Evolutionary conservation across 495 filamentous ascomycete genomes (phyloP).

Genomic region (Xylaria acuta): DNA sequence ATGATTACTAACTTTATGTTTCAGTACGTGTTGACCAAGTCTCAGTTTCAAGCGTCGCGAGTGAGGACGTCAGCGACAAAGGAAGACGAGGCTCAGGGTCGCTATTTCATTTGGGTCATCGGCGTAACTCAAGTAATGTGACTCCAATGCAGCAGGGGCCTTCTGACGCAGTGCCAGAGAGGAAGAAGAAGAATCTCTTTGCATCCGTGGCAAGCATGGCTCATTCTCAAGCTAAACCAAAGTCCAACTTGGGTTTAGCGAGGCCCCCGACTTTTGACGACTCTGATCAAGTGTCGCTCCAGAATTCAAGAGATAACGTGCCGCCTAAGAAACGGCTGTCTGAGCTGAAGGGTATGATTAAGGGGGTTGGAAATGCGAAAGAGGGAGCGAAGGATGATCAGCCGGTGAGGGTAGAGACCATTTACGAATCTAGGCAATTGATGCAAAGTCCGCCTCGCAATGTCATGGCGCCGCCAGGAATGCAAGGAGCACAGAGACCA

Average conservation of each 20-base stretch:
- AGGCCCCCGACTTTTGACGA: slow-evolving; percentile 31
- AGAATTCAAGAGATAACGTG: slow-evolving; percentile 16
- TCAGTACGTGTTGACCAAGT: slow-evolving; percentile 36
- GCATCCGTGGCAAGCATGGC: slow-evolving; percentile 17
- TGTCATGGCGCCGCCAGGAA: slow-evolving; percentile 10
- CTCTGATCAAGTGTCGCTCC: slow-evolving; percentile 27
- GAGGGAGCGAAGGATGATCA: slow-evolving; percentile 39
- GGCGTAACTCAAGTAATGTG: slow-evolving; percentile 29
- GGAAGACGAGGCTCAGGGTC: slow-evolving; percentile 27
- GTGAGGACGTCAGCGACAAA: slow-evolving; percentile 31
- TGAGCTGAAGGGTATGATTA: slow-evolving; percentile 42
- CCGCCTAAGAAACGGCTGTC: slow-evolving; percentile 39
- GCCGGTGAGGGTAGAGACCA: slow-evolving; percentile 31
- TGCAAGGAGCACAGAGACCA: slow-evolving; percentile 24
- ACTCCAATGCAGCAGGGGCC: slow-evolving; percentile 20
- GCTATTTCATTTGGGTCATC: slow-evolving; percentile 32
- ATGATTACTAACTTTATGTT: slow-evolving; percentile 7
- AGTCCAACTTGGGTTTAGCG: slow-evolving; percentile 26
- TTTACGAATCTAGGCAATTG: slow-evolving; percentile 29
- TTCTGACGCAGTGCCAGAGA: slow-evolving; percentile 24
- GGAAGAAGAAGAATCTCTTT: slow-evolving; percentile 35
- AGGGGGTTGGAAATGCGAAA: slow-evolving; percentile 38
- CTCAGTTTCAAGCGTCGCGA: slow-evolving; percentile 31
- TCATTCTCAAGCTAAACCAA: slow-evolving; percentile 35
- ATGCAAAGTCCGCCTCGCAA: slow-evolving; percentile 29